Evolutionary conservation across 495 filamentous ascomycete genomes (phyloP).

Genomic region (Xanthoparmelia taractica): DNA sequence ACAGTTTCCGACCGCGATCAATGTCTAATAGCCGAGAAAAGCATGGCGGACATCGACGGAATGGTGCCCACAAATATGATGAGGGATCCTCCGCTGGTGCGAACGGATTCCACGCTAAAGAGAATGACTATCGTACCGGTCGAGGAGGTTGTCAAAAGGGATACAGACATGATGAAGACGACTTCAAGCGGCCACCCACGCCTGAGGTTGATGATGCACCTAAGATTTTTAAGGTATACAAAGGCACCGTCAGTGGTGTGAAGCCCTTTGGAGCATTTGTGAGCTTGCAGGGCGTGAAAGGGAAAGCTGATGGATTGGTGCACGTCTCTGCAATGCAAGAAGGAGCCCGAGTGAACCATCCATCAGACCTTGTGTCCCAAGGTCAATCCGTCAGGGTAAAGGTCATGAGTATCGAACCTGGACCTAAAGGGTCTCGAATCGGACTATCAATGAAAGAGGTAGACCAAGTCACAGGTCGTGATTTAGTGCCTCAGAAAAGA

Average conservation of each 20-base stretch:
- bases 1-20: slow-evolving; percentile 50
- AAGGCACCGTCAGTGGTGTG: slow-evolving; percentile 79
- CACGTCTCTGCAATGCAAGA: slow-evolving; percentile 93
- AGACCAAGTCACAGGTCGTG: slow-evolving; percentile 81
- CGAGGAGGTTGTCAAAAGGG: slow-evolving; percentile 30
- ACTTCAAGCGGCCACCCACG: slow-evolving; percentile 62
- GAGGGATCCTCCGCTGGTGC: neutral
- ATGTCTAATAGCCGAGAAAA: slow-evolving; percentile 43
- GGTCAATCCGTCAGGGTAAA: slow-evolving; percentile 90
- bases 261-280: slow-evolving; percentile 97
- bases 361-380: slow-evolving; percentile 72
- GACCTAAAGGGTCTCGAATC: slow-evolving; percentile 50
- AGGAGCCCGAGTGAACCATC: slow-evolving; percentile 81
- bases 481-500: slow-evolving; percentile 71
- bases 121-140: slow-evolving; percentile 29
- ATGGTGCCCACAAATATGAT: slow-evolving; percentile 28
- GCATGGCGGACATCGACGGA: slow-evolving; percentile 38
- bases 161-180: slow-evolving; percentile 48
- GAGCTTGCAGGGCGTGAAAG: slow-evolving; percentile 75
- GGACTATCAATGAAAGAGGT: slow-evolving; percentile 96
- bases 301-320: slow-evolving; percentile 87
- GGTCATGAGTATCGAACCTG: slow-evolving; percentile 67
- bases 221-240: slow-evolving; percentile 79
- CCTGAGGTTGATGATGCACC: slow-evolving; percentile 76
- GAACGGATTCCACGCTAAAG: slow-evolving; percentile 37